Evolutionary conservation across 2,329 filamentous ascomycete genomes (phyloP).

Genomic region (Pezicula rhizophila): DNA sequence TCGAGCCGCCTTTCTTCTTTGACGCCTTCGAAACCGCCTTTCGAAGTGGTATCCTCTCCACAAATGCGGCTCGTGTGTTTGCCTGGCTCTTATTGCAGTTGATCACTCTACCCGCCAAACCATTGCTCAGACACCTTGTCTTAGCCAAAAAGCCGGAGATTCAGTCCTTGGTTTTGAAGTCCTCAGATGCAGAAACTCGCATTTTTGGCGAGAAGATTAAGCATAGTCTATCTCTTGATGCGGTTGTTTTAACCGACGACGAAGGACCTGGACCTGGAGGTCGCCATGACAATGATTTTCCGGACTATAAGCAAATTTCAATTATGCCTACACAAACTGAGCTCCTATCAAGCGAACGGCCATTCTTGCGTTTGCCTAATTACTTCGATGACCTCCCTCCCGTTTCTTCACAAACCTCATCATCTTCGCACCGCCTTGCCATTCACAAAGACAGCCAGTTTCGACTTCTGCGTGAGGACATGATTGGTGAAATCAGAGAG

Average conservation of each 20-base stretch:
- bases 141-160: conserved; percentile 24
- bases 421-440: conserved; percentile 30
- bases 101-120: conserved; percentile 28
- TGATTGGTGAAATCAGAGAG: conserved; percentile 59
- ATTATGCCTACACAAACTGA: conserved; percentile 65
- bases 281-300: conserved; percentile 68
- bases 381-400: conserved; percentile 38
- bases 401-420: conserved; percentile 4
- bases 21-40: conserved; percentile 26
- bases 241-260: conserved; percentile 11
- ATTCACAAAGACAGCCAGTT: conserved; percentile 66
- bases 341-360: conserved; percentile 42
- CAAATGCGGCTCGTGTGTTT: conserved; percentile 26
- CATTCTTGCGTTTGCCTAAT: conserved; percentile 49
- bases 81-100: conserved; percentile 40
- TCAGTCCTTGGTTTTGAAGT: conserved; percentile 16
- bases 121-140: conserved; percentile 17
- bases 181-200: conserved; percentile 20
- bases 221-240: conserved; percentile 23
- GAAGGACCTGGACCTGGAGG: conserved; percentile 45
- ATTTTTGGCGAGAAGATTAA: conserved; percentile 33
- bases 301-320: conserved; percentile 52
- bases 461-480: conserved; percentile 64
- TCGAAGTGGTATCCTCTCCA: conserved; percentile 19
- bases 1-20: conserved; percentile 48